These are phyloP conservation scores for Ustilago curta DNA, from an alignment of 1,284 basidiomycete species.

Conservation along the genomic window DNA sequence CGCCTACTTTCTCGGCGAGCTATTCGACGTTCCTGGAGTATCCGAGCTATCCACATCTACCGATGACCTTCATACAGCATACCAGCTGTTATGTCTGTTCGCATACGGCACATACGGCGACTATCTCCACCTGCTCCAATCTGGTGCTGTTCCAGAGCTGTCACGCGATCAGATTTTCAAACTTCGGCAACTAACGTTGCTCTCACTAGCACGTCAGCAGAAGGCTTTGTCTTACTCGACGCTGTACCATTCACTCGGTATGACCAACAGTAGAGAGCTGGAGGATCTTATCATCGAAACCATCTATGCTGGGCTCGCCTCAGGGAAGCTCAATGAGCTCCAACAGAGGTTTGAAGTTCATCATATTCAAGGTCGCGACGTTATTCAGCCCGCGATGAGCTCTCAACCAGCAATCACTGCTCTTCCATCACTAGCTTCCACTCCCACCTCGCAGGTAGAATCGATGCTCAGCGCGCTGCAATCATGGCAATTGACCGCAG, in stretches of 20 bases:
- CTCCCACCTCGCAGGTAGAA: constrained; percentile 15
- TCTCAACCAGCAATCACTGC: constrained; percentile 6
- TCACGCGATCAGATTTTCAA: constrained; percentile 81
- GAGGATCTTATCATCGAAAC: constrained; percentile 96
- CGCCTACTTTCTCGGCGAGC: constrained; percentile 88
- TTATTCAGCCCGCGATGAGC: constrained; percentile 67
- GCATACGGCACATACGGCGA: constrained; percentile 82
- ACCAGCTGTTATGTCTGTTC: constrained; percentile 80
- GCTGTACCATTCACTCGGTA: constrained; percentile 34
- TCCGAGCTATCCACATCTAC: constrained; percentile 72
- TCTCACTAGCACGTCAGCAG: constrained; percentile 71
- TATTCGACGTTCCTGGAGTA: constrained; percentile 83
- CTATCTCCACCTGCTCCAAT: constrained; percentile 71
- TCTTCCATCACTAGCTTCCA: constrained; percentile 6
- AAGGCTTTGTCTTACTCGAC: constrained; percentile 39
- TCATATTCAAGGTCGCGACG: constrained; percentile 88
- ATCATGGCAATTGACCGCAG: constrained; percentile 29
- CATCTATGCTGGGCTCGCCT: constrained; percentile 87
- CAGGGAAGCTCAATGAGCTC: constrained; percentile 91
- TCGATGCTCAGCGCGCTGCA: constrained; percentile 10
- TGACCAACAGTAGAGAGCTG: constrained; percentile 76
- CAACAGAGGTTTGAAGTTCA: constrained; percentile 86
- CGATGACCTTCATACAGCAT: constrained; percentile 26
- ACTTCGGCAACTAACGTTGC: constrained; percentile 89
- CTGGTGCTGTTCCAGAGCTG: constrained; percentile 67